Base-by-base conservation (phyloP, 768 basidiomycete species). In the Dentipellis fragilis region DNA sequence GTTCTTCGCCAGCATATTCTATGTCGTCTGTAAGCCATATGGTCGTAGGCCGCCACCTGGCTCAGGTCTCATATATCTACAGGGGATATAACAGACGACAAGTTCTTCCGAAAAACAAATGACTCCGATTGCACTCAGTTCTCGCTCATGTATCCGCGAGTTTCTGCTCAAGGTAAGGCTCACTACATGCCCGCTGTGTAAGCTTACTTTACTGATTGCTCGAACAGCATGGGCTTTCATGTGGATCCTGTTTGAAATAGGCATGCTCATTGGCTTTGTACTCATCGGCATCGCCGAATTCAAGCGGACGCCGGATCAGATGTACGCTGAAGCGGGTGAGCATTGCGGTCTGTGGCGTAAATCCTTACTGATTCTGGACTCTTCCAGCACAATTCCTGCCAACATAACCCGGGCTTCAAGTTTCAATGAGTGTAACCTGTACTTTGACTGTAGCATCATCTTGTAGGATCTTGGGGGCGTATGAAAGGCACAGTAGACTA, bases 1-100 rank as follows among this genome's bases (percentile, higher is more conserved):
- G 29, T 29, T 29, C 29, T 29, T 6, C 29, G 6, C 29, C 60
- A 91, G 89, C 63, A 76, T 84, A 50, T 83, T 94, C 56, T 97
- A 90, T 63, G 90, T 91, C 47, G 78, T 96, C 54, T 95, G 93
- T 89, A 61, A 65, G 85, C 72, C 19, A 42, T 49, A 14, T 6
- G 3, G 29, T 29, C 6, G 29, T 6, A 29, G 29, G 6, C 38
- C 36, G 8, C 11, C 17, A 23, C 3, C 19, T 49, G 8, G 16
- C 6, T 19, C 4, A 8, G 11, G 37, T 16, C 23, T 23, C 16
- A 17, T 46, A 49, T n/a, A 19, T 45, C 17, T 29, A 9, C 63
- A 92, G 89, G 89, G 93, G 93, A 97, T 65, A 85, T 94, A 47
- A 82, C 90, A 46, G 94, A 97, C 67, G 93, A 97, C 66, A 80